Evolutionary conservation across 805 yeast species (phyloP).

Genomic region (Yamadazyma tumulicola): DNA sequence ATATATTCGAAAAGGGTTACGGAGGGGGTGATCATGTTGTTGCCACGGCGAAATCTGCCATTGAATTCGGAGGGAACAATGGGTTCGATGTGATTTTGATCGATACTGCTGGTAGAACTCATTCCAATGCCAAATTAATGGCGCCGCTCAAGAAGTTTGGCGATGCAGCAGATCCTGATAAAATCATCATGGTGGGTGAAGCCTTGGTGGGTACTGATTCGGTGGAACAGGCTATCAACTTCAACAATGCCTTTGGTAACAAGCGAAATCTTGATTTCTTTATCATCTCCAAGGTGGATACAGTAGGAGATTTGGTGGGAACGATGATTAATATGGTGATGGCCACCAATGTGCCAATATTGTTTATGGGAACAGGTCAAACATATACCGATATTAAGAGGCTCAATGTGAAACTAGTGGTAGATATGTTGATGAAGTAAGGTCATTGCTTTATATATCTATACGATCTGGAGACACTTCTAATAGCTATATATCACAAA

Average conservation of each 20-base stretch:
- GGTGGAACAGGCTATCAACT: constrained; percentile 90
- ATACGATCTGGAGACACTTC: too few relatives aligned
- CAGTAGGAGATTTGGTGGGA: constrained; percentile 95
- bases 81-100: constrained; percentile 81
- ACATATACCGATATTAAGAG: constrained; percentile 92
- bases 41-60: constrained; percentile 87
- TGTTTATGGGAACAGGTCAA: constrained; percentile 96
- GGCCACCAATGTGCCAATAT: constrained; percentile 91
- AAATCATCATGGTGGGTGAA: constrained; percentile 97
- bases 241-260: constrained; percentile 89
- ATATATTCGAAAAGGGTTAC: constrained; percentile 89
- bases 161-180: constrained; percentile 91
- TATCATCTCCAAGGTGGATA: constrained; percentile 91
- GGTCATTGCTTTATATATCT: too few relatives aligned
- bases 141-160: constrained; percentile 94
- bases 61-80: constrained; percentile 67
- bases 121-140: constrained; percentile 91
- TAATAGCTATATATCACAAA: too few relatives aligned
- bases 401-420: constrained; percentile 89
- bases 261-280: constrained; percentile 81
- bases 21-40: constrained; percentile 96
- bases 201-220: constrained; percentile 97
- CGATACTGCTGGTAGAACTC: constrained; percentile 98
- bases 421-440: constrained; percentile 70
- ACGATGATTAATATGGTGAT: constrained; percentile 97